Conservation (phyloP, 1,139 yeast genomes). For the Candida tropicalis region DNA sequence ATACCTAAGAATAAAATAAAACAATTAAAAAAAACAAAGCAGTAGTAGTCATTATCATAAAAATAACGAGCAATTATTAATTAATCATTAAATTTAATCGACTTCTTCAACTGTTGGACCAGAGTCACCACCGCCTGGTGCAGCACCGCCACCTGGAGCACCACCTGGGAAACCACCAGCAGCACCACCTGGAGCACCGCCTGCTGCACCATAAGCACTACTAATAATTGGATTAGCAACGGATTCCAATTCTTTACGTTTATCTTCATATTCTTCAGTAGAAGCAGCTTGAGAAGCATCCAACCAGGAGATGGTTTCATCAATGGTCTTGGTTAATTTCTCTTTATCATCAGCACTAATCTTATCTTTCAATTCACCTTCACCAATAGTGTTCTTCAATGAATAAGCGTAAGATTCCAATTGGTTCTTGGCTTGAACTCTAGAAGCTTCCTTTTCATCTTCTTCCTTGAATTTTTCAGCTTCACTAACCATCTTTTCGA, state of each 20-base stretch:
- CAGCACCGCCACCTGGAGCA: conserved; percentile 34
- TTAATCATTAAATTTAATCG: conserved; percentile 38
- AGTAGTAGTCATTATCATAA: no score
- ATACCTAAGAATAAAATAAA: not conserved
- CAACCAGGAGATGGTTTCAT: conserved; percentile 52
- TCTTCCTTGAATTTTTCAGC: conserved; percentile 45
- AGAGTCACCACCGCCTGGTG: conserved; percentile 40
- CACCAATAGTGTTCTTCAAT: conserved; percentile 61
- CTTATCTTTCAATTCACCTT: conserved; percentile 54
- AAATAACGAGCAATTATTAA: no score
- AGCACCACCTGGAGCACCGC: conserved; percentile 29
- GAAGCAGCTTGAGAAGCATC: conserved; percentile 55
- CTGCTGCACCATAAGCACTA: conserved; percentile 54
- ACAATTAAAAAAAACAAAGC: not conserved
- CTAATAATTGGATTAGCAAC: conserved; percentile 68
- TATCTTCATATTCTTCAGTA: conserved; percentile 58
- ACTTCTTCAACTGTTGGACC: conserved; percentile 80
- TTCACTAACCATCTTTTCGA: conserved; percentile 51
- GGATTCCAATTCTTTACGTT: conserved; percentile 65
- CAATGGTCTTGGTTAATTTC: conserved; percentile 41
- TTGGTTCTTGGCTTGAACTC: conserved; percentile 68
- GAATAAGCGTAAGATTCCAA: conserved; percentile 89
- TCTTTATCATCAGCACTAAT: conserved; percentile 50
- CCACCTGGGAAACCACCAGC: conserved; percentile 44
- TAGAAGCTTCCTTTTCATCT: conserved; percentile 39